Evolutionary conservation across 1,284 basidiomycete genomes (phyloP), one percentile per base, ranked within the genome.

Genomic region (Athelia sp.): DNA sequence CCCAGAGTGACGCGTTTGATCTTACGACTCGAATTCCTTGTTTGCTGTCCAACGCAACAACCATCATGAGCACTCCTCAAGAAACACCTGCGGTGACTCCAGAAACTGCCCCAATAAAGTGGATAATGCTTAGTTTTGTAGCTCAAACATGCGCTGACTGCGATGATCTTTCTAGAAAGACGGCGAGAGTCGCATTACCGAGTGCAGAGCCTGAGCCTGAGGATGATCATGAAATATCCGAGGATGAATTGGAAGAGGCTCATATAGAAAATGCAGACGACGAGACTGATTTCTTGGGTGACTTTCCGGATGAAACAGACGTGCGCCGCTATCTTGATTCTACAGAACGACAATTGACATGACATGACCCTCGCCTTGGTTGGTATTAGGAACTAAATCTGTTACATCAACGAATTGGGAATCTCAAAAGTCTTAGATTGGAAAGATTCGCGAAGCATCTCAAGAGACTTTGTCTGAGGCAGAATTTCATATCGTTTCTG

Each of bases 401-500:
- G 32, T 79, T 95, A 10, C 94, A 98, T 63, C 76, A 88, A 2
- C 82, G 90, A 18, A 76, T 99, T 45, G 74, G 74, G 43, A 77
- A 79, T 1, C 76, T 93, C 3, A 74, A 75, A 10, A 76, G 75
- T 11, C 73, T 95, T 8, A 77, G 79, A 4, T 73, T 95, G 2
- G 70, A 79, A 1, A 77, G 91, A 14, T 97, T 95, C 62, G 80
- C 80, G 3, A 64, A 62, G 1, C 73, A 84, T 55, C 72, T 95
- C 45, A 84, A 81, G 69, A 80, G 83, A 48, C 75, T 98, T 18
- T 95, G 90, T 67, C 76, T 99, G 21, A 81, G 96, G 22, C 95
- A 98, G 69, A 99, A 98, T 67, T 76, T 86, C 52, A 82, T 94
- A 49, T 75, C 84, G 1, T 72, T 76, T 40, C 74, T 98, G 26